Percentiles rank a stretch among this genome's conserved stretches.
Conservation (phyloP, 768 basidiomycete genomes). For the Asterophora lycoperdoides region DNA sequence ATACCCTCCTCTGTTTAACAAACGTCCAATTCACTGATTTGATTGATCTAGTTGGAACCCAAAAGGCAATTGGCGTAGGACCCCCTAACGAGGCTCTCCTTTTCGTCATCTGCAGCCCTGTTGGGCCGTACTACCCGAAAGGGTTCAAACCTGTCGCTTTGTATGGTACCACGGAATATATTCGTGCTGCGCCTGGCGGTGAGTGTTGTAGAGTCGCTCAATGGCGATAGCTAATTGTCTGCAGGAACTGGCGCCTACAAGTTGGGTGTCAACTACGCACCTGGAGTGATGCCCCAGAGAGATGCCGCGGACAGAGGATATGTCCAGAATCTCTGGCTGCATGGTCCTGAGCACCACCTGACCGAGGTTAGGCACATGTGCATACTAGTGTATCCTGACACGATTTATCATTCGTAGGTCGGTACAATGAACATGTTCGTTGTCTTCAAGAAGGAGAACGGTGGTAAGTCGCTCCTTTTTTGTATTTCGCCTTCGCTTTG, state of each 20-base stretch:
- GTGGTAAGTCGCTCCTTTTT: conserved; percentile 34
- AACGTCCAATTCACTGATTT: conserved; percentile 2
- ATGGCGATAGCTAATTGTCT: not conserved
- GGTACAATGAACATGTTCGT: conserved; percentile 94
- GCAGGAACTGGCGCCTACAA: conserved; percentile 84
- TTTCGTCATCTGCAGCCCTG: conserved; percentile 80
- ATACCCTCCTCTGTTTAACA: not conserved
- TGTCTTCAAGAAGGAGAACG: conserved; percentile 67
- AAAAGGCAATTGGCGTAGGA: conserved; percentile 62
- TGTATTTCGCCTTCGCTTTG: not conserved
- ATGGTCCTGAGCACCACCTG: conserved; percentile 61
- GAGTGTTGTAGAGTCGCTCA: conserved; percentile 16
- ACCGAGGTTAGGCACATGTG: conserved; percentile 39
- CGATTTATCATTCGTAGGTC: conserved; percentile 44
- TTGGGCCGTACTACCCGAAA: conserved; percentile 80
- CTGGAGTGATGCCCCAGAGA: conserved; percentile 81
- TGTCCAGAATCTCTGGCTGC: conserved; percentile 86
- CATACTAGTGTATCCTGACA: conserved; percentile 21
- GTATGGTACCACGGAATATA: conserved; percentile 78
- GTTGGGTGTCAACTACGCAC: conserved; percentile 85
- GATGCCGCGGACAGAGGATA: conserved; percentile 74
- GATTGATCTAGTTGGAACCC: conserved; percentile 64
- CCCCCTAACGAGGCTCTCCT: conserved; percentile 79
- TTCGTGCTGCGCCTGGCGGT: conserved; percentile 86
- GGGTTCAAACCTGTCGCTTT: conserved; percentile 93